Base-by-base conservation (phyloP, 192 early-diverging fungal genomes). In the Linderina pennispora region DNA sequence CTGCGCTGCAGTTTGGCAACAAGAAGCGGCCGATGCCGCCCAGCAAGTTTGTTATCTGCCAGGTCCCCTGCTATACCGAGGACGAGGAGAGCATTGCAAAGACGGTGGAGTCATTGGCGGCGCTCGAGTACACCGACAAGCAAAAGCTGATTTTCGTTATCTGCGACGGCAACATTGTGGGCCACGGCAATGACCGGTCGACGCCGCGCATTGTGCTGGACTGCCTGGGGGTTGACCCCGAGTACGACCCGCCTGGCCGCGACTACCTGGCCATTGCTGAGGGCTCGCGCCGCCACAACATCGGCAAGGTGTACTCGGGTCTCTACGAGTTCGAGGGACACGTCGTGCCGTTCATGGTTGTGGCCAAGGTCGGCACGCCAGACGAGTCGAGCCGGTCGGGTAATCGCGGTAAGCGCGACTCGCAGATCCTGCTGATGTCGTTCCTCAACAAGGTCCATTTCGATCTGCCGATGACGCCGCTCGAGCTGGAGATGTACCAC, bases 361-460 rank as follows among this genome's bases (percentile, higher is more conserved):
- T 97, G 6, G 94, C 81, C 53, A 99, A 99, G 66, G 89, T 90
- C 22, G 97, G 97, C 52, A 87, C 83, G 36, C 90, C 89, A 0
- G 79, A 77, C 15, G 95, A 98, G 62, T 76, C 83, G 5, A 78
- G 72, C 36, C 79, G 85, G 15, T 92, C 95, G 17, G 96, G 96
- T 20, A 99, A 99, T 70, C 76, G 94, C 31, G 96, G 96, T 50
- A 99, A 99, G 70, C 91, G 96, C 45, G 96, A 99, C 71, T 96
- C 96, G 23, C 96, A 99, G 77, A 78, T 99, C 41, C 79, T 97
- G 43, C 70, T 94, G 23, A 97, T 99, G 94, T 77, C 81, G 25
- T 99, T 97, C 81, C 75, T 99, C 48, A 91, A 90, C 62, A 85
- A 86, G 58, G 94, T 99, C 28, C 90, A 94, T 57, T 95, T 90